phyloP scores from a whole-genome alignment of 2,329 filamentous ascomycete species.

The Tolypocladium cylindrosporum region DNA sequence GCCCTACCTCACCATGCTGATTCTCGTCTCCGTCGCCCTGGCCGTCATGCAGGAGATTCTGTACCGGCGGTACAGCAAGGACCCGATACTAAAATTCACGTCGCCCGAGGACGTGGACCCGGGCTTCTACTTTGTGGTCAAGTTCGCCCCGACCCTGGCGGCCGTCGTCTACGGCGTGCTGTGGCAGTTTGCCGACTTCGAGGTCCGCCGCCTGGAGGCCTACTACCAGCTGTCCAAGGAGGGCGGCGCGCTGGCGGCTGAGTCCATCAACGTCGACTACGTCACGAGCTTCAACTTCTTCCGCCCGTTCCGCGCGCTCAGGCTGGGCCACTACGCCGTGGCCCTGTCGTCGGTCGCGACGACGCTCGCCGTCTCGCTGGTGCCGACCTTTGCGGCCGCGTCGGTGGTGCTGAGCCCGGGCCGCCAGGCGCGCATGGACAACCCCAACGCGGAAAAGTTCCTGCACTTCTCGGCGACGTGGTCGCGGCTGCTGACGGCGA shows the following conservation, averaged over 20 bases:
- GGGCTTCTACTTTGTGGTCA: slow-evolving; percentile 48
- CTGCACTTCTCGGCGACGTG: slow-evolving; percentile 47
- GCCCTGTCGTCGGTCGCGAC: slow-evolving; percentile 55
- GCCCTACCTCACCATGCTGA: slow-evolving; percentile 45
- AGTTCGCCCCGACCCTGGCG: slow-evolving; percentile 52
- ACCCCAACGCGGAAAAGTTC: slow-evolving; percentile 36
- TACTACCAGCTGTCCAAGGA: slow-evolving; percentile 55
- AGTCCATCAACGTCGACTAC: slow-evolving; percentile 66
- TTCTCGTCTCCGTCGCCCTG: slow-evolving; percentile 42
- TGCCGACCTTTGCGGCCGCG: slow-evolving; percentile 59
- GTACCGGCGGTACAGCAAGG: slow-evolving; percentile 35
- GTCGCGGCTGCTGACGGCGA: slow-evolving; percentile 50
- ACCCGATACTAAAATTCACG: slow-evolving; percentile 39
- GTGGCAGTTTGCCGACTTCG: slow-evolving; percentile 57
- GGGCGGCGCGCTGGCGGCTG: slow-evolving; percentile 49
- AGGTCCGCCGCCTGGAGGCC: slow-evolving; percentile 56
- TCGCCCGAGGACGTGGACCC: slow-evolving; percentile 39
- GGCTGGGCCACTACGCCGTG: slow-evolving; percentile 57
- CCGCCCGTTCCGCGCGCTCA: slow-evolving; percentile 52
- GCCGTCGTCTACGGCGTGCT: slow-evolving; percentile 53
- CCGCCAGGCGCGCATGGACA: slow-evolving; percentile 29
- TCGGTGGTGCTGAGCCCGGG: slow-evolving; percentile 47
- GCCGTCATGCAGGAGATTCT: slow-evolving; percentile 44
- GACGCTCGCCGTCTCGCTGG: slow-evolving; percentile 55
- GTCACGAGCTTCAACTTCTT: slow-evolving; percentile 58